A percentile compares a stretch with the other conserved stretches of the same genome.
phyloP scores from a whole-genome alignment of 805 yeast genomes.

The Ogataea nakhonphanomensis region DNA sequence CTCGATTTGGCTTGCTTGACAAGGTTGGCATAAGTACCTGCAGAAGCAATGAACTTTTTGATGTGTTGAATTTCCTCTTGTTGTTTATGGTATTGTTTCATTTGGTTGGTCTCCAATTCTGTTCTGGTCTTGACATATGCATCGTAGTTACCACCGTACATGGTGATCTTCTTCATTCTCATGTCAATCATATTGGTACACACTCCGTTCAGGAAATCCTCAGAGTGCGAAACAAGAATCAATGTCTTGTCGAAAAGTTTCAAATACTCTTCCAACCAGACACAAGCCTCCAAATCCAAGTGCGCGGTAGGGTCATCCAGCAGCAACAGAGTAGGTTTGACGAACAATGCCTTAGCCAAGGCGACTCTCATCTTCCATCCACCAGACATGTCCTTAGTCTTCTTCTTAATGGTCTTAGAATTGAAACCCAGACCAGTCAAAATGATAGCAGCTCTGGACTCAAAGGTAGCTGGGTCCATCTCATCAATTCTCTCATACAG shows the following conservation, averaged over 20 bases:
- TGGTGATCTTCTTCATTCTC: conserved; percentile 72
- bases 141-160: conserved; percentile 98
- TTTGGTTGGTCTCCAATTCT: conserved; percentile 94
- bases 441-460: conserved; percentile 92
- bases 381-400: conserved; percentile 99
- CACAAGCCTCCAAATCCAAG: conserved; percentile 98
- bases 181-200: conserved; percentile 97
- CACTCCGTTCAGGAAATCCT: conserved; percentile 98
- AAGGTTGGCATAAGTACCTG: conserved; percentile 99
- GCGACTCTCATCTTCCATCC: conserved; percentile 99
- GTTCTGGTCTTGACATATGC: conserved; percentile 91
- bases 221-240: conserved; percentile 95
- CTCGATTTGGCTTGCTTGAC: conserved; percentile 98
- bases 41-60: conserved; percentile 97
- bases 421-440: conserved; percentile 97
- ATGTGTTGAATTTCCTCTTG: conserved; percentile 98
- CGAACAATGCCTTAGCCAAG: conserved; percentile 94
- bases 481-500: conserved; percentile 93
- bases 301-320: conserved; percentile 99
- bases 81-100: conserved; percentile 95
- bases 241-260: conserved; percentile 91
- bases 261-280: conserved; percentile 98
- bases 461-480: conserved; percentile 95
- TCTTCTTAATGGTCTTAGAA: conserved; percentile 78
- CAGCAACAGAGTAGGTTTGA: conserved; percentile 90